A percentile compares a stretch with the other conserved stretches of the same genome.
These are phyloP conservation scores for Durotheca rogersii DNA, from an alignment of 495 filamentous ascomycete genomes.

Conservation along the genomic window DNA sequence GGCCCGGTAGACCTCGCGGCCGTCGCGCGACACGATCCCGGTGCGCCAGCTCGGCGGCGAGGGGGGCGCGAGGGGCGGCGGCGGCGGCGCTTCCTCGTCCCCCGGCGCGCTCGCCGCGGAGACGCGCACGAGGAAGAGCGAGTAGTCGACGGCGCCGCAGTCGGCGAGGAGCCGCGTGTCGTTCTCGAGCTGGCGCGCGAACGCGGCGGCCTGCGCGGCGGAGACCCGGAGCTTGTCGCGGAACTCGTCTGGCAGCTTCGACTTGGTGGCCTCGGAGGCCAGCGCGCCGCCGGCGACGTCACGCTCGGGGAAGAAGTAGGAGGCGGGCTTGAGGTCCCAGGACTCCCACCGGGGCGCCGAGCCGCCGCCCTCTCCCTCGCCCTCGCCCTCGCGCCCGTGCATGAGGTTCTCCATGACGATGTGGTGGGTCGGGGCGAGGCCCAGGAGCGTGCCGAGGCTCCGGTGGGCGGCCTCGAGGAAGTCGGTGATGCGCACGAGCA, in stretches of 20 bases:
- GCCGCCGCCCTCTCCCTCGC: slow-evolving; percentile 40
- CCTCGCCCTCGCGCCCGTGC: slow-evolving; percentile 49
- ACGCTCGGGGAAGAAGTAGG: slow-evolving; percentile 71
- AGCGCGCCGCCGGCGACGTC: slow-evolving; percentile 62
- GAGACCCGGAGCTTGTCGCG: slow-evolving; percentile 61
- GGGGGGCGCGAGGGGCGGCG: slow-evolving; percentile 36
- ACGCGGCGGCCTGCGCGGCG: slow-evolving; percentile 48
- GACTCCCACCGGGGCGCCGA: slow-evolving; percentile 57
- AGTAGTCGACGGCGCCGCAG: slow-evolving; percentile 68
- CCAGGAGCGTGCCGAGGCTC: slow-evolving; percentile 56
- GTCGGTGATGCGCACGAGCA: slow-evolving; percentile 69
- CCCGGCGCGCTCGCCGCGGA: slow-evolving; percentile 25
- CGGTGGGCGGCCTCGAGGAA: slow-evolving; percentile 55
- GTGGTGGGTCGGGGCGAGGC: slow-evolving; percentile 61
- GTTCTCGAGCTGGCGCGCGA: slow-evolving; percentile 50
- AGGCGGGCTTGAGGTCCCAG: slow-evolving; percentile 69
- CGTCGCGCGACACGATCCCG: slow-evolving; percentile 58
- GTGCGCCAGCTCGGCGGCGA: slow-evolving; percentile 53
- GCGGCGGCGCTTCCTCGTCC: no score
- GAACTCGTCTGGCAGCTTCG: slow-evolving; percentile 62
- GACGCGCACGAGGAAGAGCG: slow-evolving; percentile 63
- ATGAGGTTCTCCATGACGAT: slow-evolving; percentile 74
- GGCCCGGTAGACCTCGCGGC: slow-evolving; percentile 62
- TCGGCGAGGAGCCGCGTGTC: slow-evolving; percentile 62
- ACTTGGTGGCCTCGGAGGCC: slow-evolving; percentile 58